These are phyloP conservation scores for Ceratocystis ficicola DNA, from an alignment of 2,329 filamentous ascomycete genomes.

Conservation along the genomic window DNA sequence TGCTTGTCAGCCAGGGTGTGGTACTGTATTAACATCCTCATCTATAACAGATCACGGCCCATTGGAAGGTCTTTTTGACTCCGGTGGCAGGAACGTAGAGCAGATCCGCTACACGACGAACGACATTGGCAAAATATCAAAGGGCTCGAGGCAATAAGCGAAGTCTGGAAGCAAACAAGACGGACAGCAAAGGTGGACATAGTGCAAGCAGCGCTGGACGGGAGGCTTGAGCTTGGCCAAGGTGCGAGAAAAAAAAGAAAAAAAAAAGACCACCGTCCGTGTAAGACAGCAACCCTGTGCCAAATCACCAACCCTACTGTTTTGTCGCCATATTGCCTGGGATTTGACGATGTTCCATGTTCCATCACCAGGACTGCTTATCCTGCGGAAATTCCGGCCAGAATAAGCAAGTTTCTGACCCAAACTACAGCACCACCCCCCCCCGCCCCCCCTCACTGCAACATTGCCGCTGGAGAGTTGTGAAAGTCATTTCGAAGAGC, in stretches of 20 bases:
- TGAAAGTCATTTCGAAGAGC: background rate
- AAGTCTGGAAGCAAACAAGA: background rate
- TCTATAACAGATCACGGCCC: constrained; percentile 5
- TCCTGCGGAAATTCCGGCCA: background rate
- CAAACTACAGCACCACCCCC: background rate
- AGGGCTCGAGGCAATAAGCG: background rate
- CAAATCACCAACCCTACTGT: background rate
- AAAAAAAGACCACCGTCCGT: background rate
- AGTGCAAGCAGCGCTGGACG: background rate
- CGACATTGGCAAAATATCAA: background rate
- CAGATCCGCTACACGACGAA: background rate
- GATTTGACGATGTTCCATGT: background rate
- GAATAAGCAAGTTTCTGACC: background rate
- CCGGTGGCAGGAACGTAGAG: background rate
- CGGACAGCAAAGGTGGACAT: background rate
- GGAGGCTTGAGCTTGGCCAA: no score
- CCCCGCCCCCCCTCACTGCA: no score
- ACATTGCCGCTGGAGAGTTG: background rate
- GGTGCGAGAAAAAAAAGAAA: background rate
- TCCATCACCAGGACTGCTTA: background rate
- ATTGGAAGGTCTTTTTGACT: background rate
- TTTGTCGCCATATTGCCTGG: background rate
- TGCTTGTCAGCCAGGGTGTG: background rate
- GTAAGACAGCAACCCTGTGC: background rate
- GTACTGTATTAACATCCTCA: background rate